These are phyloP conservation scores for Ganoderma resinaceum DNA, from an alignment of 1,284 basidiomycete species.

Conservation along the genomic window DNA sequence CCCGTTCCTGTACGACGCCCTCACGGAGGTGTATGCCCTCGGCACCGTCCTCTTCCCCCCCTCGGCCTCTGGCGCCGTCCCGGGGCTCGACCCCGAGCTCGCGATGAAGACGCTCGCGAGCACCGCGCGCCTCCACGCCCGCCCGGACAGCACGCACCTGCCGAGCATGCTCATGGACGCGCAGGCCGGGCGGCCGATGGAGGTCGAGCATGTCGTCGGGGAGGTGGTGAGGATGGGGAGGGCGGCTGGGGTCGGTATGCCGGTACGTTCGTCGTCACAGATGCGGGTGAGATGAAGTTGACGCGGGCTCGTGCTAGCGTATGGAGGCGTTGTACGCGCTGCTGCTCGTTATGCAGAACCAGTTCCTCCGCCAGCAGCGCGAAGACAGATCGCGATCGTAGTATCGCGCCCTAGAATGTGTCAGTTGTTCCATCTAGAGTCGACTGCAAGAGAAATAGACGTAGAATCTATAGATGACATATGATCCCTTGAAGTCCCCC, in stretches of 20 bases:
- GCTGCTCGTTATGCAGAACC: slow-evolving; percentile 58
- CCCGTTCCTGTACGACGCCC: slow-evolving; percentile 52
- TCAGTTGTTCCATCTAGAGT: too few species aligned
- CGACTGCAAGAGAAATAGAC: too few species aligned
- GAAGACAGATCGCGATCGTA: background rate
- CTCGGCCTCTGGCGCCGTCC: slow-evolving; percentile 43
- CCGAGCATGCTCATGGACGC: slow-evolving; percentile 71
- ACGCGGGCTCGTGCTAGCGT: slow-evolving; percentile 41
- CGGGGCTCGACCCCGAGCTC: slow-evolving; percentile 49
- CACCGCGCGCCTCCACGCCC: slow-evolving; percentile 47
- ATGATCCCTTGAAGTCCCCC: too few species aligned
- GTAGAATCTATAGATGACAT: too few species aligned
- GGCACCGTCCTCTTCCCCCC: slow-evolving; percentile 59
- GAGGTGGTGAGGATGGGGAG: slow-evolving; percentile 64
- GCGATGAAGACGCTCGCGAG: slow-evolving; percentile 48
- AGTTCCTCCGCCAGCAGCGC: slow-evolving; percentile 43
- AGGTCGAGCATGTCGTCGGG: slow-evolving; percentile 71
- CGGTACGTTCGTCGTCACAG: slow-evolving; percentile 47
- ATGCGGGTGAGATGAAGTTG: background rate
- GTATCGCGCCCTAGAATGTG: background rate
- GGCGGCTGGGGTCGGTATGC: slow-evolving; percentile 53
- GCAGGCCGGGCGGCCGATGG: slow-evolving; percentile 60
- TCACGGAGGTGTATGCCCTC: slow-evolving; percentile 56
- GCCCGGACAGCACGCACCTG: slow-evolving; percentile 53
- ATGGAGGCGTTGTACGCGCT: slow-evolving; percentile 59